Evolutionary conservation across 2,329 filamentous ascomycete species (phyloP).

Genomic region (Colletotrichum gloeosporioides): DNA sequence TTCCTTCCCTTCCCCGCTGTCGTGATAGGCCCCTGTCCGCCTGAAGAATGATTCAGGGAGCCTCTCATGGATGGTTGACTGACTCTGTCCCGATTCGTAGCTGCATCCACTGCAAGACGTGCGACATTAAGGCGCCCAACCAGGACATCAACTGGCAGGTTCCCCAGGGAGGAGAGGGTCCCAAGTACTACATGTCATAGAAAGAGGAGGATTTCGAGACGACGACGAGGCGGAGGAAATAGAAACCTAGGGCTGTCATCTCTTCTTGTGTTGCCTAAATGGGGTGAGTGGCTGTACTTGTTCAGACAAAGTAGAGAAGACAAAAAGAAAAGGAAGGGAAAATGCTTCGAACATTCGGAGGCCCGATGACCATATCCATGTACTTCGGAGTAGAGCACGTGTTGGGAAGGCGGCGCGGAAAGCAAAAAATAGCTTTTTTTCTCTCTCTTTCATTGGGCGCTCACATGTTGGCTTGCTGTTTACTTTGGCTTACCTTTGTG

Average conservation of each 20-base stretch:
- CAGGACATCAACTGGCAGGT: conserved; percentile 99
- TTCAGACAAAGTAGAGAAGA: not conserved
- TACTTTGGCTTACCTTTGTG: not conserved
- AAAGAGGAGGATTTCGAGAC: not conserved
- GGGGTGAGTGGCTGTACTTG: not conserved
- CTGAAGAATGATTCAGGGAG: not conserved
- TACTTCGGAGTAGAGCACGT: not conserved
- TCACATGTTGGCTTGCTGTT: not conserved
- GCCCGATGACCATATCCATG: not conserved
- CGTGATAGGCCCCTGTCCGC: not conserved
- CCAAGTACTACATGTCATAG: conserved; percentile 74
- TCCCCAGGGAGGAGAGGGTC: conserved; percentile 85
- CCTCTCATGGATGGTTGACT: not conserved
- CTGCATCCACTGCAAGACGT: conserved; percentile 99
- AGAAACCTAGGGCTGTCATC: not conserved
- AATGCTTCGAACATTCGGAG: not conserved
- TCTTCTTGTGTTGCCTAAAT: not conserved
- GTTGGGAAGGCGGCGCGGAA: not conserved
- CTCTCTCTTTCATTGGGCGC: not conserved
- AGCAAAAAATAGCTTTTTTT: not conserved
- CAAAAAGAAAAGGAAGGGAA: not conserved
- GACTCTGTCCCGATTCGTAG: conserved; percentile 47
- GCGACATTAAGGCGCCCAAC: conserved; percentile 95
- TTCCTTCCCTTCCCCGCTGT: not conserved
- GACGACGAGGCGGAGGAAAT: not conserved